Percentiles rank a stretch among this genome's conserved stretches.
phyloP scores from a whole-genome alignment of 306 rosid species.

The Pyrus betulifolia region DNA sequence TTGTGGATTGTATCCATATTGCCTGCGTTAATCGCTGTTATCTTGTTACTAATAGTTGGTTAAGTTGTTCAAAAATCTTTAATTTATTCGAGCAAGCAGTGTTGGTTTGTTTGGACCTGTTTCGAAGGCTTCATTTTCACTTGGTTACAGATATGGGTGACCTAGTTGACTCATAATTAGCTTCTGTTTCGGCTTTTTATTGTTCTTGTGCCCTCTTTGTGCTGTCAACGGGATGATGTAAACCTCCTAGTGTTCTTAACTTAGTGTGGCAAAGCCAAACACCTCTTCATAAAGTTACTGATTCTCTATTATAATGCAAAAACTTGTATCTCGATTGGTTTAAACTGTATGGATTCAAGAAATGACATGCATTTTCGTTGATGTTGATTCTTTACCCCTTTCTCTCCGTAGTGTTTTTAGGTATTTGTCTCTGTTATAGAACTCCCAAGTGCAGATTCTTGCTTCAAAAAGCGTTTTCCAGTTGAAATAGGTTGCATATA shows the following conservation, averaged over 20 bases:
- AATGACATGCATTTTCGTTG: not conserved
- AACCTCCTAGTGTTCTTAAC: too few relatives aligned
- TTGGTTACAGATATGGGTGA: too few relatives aligned
- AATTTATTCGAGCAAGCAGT: too few relatives aligned
- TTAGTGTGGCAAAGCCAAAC: too few relatives aligned
- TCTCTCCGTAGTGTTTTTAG: constrained; percentile 12
- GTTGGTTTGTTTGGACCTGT: too few relatives aligned
- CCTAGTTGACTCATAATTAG: too few relatives aligned
- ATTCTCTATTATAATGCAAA: not conserved
- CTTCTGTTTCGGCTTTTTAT: too few relatives aligned
- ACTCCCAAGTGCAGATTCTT: constrained; percentile 58
- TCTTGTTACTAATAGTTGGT: too few relatives aligned
- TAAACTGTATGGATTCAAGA: not conserved
- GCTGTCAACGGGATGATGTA: not conserved
- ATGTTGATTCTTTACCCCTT: not conserved
- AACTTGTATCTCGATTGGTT: not conserved
- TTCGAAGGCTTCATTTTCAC: too few relatives aligned
- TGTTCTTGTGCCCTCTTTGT: too few relatives aligned
- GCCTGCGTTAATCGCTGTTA: not conserved
- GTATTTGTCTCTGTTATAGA: not conserved
- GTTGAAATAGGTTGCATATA: constrained; percentile 46
- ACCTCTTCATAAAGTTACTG: too few relatives aligned
- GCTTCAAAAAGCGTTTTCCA: constrained; percentile 63
- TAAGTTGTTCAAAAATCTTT: too few relatives aligned
- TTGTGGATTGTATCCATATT: not conserved